Percentiles rank a stretch among this genome's conserved stretches.
Conservation (phyloP, 495 filamentous ascomycete species). For the Geopyxis carbonaria region DNA sequence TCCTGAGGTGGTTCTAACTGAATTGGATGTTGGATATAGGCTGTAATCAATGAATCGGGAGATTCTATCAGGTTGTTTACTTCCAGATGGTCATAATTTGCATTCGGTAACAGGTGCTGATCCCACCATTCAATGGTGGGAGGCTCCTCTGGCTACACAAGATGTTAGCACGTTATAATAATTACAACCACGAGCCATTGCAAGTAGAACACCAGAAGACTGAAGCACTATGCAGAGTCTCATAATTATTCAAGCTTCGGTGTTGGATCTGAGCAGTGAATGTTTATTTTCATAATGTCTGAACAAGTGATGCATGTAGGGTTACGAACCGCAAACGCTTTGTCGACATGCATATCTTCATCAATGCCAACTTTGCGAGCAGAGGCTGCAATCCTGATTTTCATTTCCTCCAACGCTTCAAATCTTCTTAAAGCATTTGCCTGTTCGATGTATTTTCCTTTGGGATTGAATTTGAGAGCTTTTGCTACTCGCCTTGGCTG, state of each 20-base stretch:
- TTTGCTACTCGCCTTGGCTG: slow-evolving; percentile 42
- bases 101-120: slow-evolving; percentile 59
- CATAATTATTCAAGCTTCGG: not conserved
- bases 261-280: not conserved
- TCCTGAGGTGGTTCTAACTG: slow-evolving; percentile 80
- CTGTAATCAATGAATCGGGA: slow-evolving; percentile 67
- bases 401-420: slow-evolving; percentile 81
- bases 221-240: no score
- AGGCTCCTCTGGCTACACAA: slow-evolving; percentile 39
- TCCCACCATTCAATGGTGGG: slow-evolving; percentile 98
- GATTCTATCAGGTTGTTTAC: slow-evolving; percentile 49
- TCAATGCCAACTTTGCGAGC: slow-evolving; percentile 76
- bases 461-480: slow-evolving; percentile 79
- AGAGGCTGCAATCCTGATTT: slow-evolving; percentile 72
- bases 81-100: slow-evolving; percentile 51
- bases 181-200: no score
- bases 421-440: slow-evolving; percentile 73
- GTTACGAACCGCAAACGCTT: slow-evolving; percentile 52
- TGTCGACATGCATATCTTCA: slow-evolving; percentile 77
- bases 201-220: no score
- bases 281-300: no score
- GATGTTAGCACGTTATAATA: not conserved
- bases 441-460: slow-evolving; percentile 92
- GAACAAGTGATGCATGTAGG: not conserved
- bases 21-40: slow-evolving; percentile 88